phyloP scores from a whole-genome alignment of 495 filamentous ascomycete genomes.

The Trichoderma reesei region DNA sequence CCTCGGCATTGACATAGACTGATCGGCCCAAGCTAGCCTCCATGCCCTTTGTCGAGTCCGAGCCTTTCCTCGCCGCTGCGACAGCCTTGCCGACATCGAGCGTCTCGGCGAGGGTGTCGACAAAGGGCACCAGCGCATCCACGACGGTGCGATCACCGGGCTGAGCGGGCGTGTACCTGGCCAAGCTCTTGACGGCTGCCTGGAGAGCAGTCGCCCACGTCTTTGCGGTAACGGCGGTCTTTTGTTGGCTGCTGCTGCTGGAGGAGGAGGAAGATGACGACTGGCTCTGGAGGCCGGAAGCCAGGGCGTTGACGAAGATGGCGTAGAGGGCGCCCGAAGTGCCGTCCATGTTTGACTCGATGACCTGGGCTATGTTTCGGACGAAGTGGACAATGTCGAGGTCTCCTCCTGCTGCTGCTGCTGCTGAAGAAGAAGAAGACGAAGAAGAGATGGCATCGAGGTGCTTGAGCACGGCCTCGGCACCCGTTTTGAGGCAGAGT shows the following conservation, averaged over 20 bases:
- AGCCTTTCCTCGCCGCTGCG: slow-evolving; percentile 61
- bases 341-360: slow-evolving; percentile 88
- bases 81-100: slow-evolving; percentile 60
- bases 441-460: slow-evolving; percentile 25
- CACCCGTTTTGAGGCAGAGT: slow-evolving; percentile 77
- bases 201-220: slow-evolving; percentile 69
- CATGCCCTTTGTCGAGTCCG: slow-evolving; percentile 86
- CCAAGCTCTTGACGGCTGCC: slow-evolving; percentile 57
- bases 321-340: slow-evolving; percentile 92
- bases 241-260: slow-evolving; percentile 33
- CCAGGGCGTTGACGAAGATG: slow-evolving; percentile 89
- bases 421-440: too few species aligned
- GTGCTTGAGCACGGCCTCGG: slow-evolving; percentile 48
- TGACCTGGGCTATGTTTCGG: slow-evolving; percentile 62
- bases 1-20: slow-evolving; percentile 81
- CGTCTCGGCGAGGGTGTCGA: slow-evolving; percentile 52
- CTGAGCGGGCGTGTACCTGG: slow-evolving; percentile 79
- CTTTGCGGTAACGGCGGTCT: slow-evolving; percentile 23
- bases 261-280: too few species aligned
- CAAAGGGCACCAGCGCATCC: slow-evolving; percentile 83
- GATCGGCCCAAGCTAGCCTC: slow-evolving; percentile 75
- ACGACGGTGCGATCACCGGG: slow-evolving; percentile 84
- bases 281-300: slow-evolving; percentile 59
- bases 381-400: slow-evolving; percentile 61
- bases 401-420: too few species aligned